Percentiles rank a stretch among this genome's conserved stretches.
Conservation (phyloP, 768 basidiomycete genomes). For the Lactarius vividus region DNA sequence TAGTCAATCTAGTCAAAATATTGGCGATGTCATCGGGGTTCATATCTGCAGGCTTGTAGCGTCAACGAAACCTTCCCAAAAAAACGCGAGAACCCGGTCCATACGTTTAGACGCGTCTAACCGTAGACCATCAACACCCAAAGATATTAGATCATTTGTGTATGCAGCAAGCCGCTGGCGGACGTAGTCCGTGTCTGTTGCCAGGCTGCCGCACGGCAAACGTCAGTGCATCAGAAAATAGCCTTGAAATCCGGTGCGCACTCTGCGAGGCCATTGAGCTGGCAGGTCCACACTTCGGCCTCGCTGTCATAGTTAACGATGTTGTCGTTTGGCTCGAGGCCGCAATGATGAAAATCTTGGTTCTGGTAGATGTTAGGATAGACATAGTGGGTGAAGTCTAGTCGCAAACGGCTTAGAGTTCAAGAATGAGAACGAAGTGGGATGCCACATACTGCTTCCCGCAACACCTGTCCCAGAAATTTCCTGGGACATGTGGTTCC, state of each 20-base stretch:
- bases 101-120: conserved; percentile 65
- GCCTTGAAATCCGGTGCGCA: conserved; percentile 26
- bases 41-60: conserved; percentile 45
- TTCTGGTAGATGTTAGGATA: conserved; percentile 34
- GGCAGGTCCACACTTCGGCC: conserved; percentile 47
- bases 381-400: conserved; percentile 50
- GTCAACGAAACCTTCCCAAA: not conserved
- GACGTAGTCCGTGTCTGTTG: conserved; percentile 61
- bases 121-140: conserved; percentile 61
- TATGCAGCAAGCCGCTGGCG: conserved; percentile 52
- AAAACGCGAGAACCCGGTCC: conserved; percentile 14
- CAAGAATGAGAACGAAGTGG: too few species aligned
- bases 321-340: conserved; percentile 48
- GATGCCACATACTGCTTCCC: conserved; percentile 10
- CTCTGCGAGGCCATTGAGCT: conserved; percentile 42
- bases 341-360: conserved; percentile 64
- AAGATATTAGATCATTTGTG: conserved; percentile 56
- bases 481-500: conserved; percentile 62
- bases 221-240: not conserved
- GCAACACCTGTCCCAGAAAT: conserved; percentile 39
- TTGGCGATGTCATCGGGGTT: conserved; percentile 50
- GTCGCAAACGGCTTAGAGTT: not conserved
- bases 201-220: conserved; percentile 42
- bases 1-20: conserved; percentile 46
- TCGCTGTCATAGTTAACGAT: conserved; percentile 55